Evolutionary conservation across 306 rosid genomes (phyloP), one percentile per base, ranked within the genome.

Genomic region (Prunus campanulata): DNA sequence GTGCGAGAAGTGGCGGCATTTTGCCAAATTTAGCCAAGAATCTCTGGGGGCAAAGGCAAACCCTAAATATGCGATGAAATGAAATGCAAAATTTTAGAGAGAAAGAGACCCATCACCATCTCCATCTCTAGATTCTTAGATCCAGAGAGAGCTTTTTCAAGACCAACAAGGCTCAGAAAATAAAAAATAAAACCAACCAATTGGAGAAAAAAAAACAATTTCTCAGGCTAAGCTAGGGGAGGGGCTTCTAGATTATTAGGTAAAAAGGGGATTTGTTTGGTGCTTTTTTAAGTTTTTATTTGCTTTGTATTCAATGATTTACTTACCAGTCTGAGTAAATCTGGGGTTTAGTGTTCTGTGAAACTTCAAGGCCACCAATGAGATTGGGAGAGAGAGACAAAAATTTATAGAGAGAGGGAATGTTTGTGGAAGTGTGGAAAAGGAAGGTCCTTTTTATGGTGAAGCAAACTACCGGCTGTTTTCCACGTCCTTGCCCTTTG

Each of bases 1-100:
- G 70, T 55, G 52, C 24, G 47, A 77, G 20, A 78, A 54, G 56
- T 71, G 86, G 74, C 80, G 79, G 75, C 64, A 76, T 77, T 19
- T 86, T 75, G 83, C 87, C 80, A 81, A 86, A 84, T 85, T 84
- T 84, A 74, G 90, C 42, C 35, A 62, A 74, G 70, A 77, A 80
- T 73, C 74, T 76, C 11, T 39, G 12, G 3, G 49, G 68, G 46
- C 47, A 16, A 8, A 14, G 68, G 46, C 62, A 80, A 79, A 81
- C 80, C 74, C 84, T 77, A 73, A 61, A 74, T 25, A 6, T 49
- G 16, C 14, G 14, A 15, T 13, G 16, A 49, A 49, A 49, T 27
- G 42, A 61, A 61, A 30, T 61, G 42, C 3, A 25, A 13, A 16
- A 1, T 61, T 49, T 49, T 49, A 24, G 10, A 42, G 27, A 61